These are phyloP conservation scores for Ogataea angusta DNA, from an alignment of 805 yeast species.

Conservation along the genomic window DNA sequence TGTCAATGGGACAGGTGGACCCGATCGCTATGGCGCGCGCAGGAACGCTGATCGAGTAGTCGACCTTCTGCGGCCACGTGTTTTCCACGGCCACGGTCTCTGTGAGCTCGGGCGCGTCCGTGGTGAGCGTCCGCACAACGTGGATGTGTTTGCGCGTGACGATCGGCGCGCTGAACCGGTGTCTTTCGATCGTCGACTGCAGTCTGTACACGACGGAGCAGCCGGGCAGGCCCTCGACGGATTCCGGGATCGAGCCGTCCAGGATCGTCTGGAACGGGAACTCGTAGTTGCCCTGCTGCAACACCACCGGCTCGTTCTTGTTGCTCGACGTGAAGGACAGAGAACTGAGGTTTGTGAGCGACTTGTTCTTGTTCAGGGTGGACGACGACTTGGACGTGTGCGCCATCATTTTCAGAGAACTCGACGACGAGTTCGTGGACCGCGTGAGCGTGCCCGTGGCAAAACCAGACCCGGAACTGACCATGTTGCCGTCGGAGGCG, in stretches of 20 bases:
- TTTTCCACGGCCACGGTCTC: slow-evolving; percentile 94
- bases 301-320: slow-evolving; percentile 35
- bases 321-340: slow-evolving; percentile 17
- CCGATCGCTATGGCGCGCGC: slow-evolving; percentile 90
- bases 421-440: slow-evolving; percentile 40
- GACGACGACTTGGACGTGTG: slow-evolving; percentile 15
- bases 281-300: slow-evolving; percentile 78
- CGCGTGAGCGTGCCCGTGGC: slow-evolving; percentile 32
- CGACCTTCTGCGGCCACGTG: slow-evolving; percentile 93
- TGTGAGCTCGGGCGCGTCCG: slow-evolving; percentile 82
- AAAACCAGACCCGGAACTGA: slow-evolving; percentile 18
- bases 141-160: slow-evolving; percentile 68
- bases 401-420: slow-evolving; percentile 41
- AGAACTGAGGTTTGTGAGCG: slow-evolving; percentile 31
- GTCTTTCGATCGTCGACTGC: slow-evolving; percentile 79
- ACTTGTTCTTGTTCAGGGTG: slow-evolving; percentile 27
- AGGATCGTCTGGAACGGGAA: slow-evolving; percentile 82
- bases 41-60: slow-evolving; percentile 83
- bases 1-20: slow-evolving; percentile 63
- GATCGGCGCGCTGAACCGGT: slow-evolving; percentile 67
- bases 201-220: slow-evolving; percentile 69
- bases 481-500: slow-evolving; percentile 10
- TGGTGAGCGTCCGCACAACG: slow-evolving; percentile 79
- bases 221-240: slow-evolving; percentile 85
- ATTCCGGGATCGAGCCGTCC: slow-evolving; percentile 83